These are phyloP conservation scores for Suillus clintonianus DNA, from an alignment of 768 basidiomycete genomes.

Conservation along the genomic window DNA sequence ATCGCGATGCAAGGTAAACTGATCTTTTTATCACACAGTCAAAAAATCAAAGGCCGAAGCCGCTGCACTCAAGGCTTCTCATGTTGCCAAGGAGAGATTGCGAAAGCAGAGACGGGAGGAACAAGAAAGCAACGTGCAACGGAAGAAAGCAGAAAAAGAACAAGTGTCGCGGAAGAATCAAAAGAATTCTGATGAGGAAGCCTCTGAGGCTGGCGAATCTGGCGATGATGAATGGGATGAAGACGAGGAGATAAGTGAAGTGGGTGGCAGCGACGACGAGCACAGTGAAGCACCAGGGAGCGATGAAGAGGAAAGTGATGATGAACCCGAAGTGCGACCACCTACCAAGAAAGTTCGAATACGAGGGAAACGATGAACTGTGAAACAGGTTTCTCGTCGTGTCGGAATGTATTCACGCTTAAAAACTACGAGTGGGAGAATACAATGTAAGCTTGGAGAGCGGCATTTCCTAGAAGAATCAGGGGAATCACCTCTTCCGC, in stretches of 20 bases:
- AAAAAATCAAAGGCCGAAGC: constrained; percentile 85
- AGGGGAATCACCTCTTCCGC: too few relatives aligned
- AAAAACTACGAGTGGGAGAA: too few relatives aligned
- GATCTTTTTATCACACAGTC: constrained; percentile 48
- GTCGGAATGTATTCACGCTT: too few relatives aligned
- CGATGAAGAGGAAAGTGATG: constrained; percentile 36
- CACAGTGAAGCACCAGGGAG: constrained; percentile 40
- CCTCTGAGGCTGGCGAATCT: constrained; percentile 44
- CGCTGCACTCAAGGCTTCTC: constrained; percentile 65
- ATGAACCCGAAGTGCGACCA: constrained; percentile 45
- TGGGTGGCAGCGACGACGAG: constrained; percentile 44
- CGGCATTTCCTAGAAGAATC: too few relatives aligned
- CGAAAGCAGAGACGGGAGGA: constrained; percentile 81
- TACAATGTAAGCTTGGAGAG: too few relatives aligned
- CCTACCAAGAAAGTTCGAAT: constrained; percentile 59
- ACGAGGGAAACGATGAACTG: constrained; percentile 49
- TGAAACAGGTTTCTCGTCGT: too few relatives aligned
- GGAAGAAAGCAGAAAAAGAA: constrained; percentile 62
- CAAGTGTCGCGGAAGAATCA: constrained; percentile 27
- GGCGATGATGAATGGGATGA: constrained; percentile 51
- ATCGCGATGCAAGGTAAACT: constrained; percentile 3
- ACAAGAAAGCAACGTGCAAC: constrained; percentile 87
- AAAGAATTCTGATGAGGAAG: constrained; percentile 40
- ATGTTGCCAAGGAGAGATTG: constrained; percentile 75
- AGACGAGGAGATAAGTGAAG: constrained; percentile 66